Conservation (phyloP, 306 rosid genomes). For the Cicer pinnatifidum region DNA sequence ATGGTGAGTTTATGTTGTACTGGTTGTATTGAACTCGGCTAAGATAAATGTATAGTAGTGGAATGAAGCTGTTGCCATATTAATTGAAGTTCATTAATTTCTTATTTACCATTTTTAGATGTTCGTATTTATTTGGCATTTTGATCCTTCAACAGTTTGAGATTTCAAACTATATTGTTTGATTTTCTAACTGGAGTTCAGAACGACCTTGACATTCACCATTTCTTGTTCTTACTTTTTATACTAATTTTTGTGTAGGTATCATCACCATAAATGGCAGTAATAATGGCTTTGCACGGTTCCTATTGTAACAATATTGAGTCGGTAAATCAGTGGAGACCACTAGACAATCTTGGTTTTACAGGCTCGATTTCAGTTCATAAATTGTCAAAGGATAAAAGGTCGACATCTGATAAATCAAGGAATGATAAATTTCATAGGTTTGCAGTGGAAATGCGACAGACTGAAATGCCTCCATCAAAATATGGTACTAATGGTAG, state of each 20-base stretch:
- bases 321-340: conserved; percentile 52
- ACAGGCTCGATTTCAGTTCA: conserved; percentile 59
- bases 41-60: conserved; percentile 22
- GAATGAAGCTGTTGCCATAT: not conserved
- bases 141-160: not conserved
- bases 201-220: conserved; percentile 24
- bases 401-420: conserved; percentile 37
- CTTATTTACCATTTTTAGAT: conserved; percentile 13
- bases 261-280: conserved; percentile 57
- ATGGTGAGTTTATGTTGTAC: not conserved
- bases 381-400: conserved; percentile 50
- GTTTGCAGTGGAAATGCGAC: conserved; percentile 61
- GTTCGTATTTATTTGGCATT: not conserved
- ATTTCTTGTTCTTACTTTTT: not conserved
- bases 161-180: conserved; percentile 5
- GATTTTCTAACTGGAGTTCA: conserved; percentile 1
- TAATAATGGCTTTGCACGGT: conserved; percentile 70
- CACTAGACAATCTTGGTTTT: conserved; percentile 57
- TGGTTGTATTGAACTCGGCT: not conserved
- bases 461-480: conserved; percentile 57
- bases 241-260: conserved; percentile 40
- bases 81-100: conserved; percentile 20
- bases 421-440: conserved; percentile 39
- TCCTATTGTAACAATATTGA: conserved; percentile 56
- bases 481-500: conserved; percentile 68